Percentiles rank a stretch among this genome's conserved stretches.
Conservation (phyloP, 2,329 filamentous ascomycete genomes). For the Alternaria solani region DNA sequence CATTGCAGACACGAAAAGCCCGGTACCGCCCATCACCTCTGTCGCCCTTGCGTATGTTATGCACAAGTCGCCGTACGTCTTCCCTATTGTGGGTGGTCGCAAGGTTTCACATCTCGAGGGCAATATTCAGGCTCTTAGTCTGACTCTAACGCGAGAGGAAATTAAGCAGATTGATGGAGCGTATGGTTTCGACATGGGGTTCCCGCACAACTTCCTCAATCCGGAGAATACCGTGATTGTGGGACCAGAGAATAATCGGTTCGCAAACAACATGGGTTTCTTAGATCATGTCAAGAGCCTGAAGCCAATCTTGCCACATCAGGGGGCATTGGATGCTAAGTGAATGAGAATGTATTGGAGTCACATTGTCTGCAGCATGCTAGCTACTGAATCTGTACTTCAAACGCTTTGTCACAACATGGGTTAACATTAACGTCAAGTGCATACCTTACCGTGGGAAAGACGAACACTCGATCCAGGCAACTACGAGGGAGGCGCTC, state of each 20-base stretch:
- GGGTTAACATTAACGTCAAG: not conserved
- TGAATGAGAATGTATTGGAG: not conserved
- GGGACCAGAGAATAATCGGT: conserved; percentile 36
- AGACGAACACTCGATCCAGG: too few species aligned
- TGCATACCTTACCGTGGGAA: too few species aligned
- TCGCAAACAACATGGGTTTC: conserved; percentile 27
- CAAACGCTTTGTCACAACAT: not conserved
- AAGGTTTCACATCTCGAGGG: conserved; percentile 71
- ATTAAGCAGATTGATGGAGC: conserved; percentile 49
- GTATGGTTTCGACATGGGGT: conserved; percentile 69
- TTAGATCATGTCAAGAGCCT: conserved; percentile 37
- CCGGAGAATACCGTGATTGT: conserved; percentile 27
- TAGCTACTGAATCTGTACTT: not conserved
- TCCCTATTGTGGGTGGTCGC: conserved; percentile 74
- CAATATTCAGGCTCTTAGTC: not conserved
- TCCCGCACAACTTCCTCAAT: conserved; percentile 58
- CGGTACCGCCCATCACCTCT: conserved; percentile 56
- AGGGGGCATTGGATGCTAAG: conserved; percentile 31
- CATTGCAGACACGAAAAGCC: not conserved
- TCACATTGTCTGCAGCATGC: not conserved
- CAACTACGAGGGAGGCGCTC: too few species aligned
- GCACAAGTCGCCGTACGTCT: conserved; percentile 67
- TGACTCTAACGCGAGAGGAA: not conserved
- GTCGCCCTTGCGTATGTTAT: conserved; percentile 48
- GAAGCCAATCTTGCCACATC: conserved; percentile 37